Base-by-base conservation (phyloP, 2,329 filamentous ascomycete genomes). In the Microdochium nivale region DNA sequence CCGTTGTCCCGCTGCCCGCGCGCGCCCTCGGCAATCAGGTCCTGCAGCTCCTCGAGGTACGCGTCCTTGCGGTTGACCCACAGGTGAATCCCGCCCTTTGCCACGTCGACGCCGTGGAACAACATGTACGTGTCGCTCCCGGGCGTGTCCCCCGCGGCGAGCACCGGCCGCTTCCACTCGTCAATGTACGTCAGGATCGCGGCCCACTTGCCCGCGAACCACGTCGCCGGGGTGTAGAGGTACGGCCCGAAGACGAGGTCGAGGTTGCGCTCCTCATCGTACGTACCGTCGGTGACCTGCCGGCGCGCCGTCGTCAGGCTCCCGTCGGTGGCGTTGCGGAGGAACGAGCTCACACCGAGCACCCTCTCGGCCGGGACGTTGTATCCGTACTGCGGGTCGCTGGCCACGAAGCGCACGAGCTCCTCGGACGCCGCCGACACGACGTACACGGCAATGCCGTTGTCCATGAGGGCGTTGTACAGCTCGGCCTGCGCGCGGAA, bases 381-480 rank as follows among this genome's bases (percentile, higher is more conserved):
- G 62, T 74, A 74, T 47, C 71, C 71, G 48, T 74, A 74, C 53
- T 64, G 64, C 8, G 70, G 68, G 52, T 74, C 71, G 1, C 69
- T 64, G n/a, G 66, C 71, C 1, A 74, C 68, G 69, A 74, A 72
- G 49, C 71, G 67, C 16, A 74, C 71, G 8, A 74, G 63, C 57
- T 74, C 71, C 54, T 74, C 71, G n/a, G 63, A 62, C 1, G 71
- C 58, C 5, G 71, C 71, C 23, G 62, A 70, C 40, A 74, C 56
- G 23, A 74, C 65, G 53, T 74, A 74, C 21, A 74, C 71, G 2
- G 65, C 64, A 40, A 74, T 74, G 23, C 69, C 70, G 55, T 73
- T 70, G 40, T 55, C 58, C 68, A 69, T 70, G 19, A 74, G 66
- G 7, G 62, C 62, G 56, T 71, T 70, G 65, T 68, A 74, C 8